Percentiles rank a stretch among this genome's conserved stretches.
Evolutionary conservation across 371 early-diverging fungal genomes (phyloP).

Genomic region (Mortierella sp.): DNA sequence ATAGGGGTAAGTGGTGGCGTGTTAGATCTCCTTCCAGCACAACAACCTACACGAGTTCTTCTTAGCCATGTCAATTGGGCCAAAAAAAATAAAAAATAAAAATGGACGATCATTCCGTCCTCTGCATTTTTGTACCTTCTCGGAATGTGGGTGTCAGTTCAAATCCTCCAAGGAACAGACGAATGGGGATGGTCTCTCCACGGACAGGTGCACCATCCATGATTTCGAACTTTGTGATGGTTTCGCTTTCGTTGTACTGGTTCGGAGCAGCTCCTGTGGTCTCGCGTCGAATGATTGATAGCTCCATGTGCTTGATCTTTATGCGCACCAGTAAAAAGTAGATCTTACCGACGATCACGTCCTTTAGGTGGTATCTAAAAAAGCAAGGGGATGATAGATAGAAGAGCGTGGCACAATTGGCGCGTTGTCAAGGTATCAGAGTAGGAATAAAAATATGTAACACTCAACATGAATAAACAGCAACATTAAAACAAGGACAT

Average conservation of each 20-base stretch:
- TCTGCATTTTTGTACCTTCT: slow-evolving; percentile 49
- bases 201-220: slow-evolving; percentile 99
- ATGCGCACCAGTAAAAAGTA: slow-evolving; percentile 99
- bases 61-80: neutral
- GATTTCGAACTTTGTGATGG: slow-evolving; percentile 98
- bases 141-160: slow-evolving; percentile 94
- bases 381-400: neutral
- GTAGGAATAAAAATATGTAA: slow-evolving; percentile 69
- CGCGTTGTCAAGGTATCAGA: neutral
- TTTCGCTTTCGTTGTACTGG: slow-evolving; percentile 98
- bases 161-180: slow-evolving; percentile 96
- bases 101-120: neutral
- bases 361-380: slow-evolving; percentile 89
- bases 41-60: neutral
- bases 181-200: slow-evolving; percentile 98
- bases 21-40: neutral
- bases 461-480: slow-evolving; percentile 24
- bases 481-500: neutral
- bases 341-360: slow-evolving; percentile 99
- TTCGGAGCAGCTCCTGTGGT: slow-evolving; percentile 97
- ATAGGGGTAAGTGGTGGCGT: neutral
- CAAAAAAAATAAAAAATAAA: no score
- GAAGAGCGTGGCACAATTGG: no score
- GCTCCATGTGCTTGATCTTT: slow-evolving; percentile 99
- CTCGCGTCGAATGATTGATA: slow-evolving; percentile 97